phyloP scores from a whole-genome alignment of 2,329 filamentous ascomycete species.

The Cytospora schulzeri region DNA sequence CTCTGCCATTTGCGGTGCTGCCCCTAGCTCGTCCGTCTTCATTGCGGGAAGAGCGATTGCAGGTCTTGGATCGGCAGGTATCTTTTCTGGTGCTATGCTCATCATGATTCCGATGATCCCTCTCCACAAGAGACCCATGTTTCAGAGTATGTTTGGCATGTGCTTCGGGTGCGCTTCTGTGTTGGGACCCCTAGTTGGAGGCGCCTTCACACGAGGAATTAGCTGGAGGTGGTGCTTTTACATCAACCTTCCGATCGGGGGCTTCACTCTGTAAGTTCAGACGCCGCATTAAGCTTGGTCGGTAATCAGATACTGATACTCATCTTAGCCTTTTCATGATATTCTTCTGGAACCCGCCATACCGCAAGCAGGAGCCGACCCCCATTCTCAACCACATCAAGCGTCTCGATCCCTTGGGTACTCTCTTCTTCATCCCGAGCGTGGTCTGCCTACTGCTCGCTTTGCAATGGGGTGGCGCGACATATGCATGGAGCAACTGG shows the following conservation, averaged over 20 bases:
- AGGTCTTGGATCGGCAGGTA: conserved; percentile 58
- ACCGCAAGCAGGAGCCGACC: conserved; percentile 35
- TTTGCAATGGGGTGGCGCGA: conserved; percentile 63
- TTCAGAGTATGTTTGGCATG: conserved; percentile 57
- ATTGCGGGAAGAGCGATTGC: conserved; percentile 61
- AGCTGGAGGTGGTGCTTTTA: conserved; percentile 63
- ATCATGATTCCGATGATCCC: conserved; percentile 61
- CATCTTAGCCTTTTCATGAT: conserved; percentile 43
- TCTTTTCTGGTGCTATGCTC: conserved; percentile 59
- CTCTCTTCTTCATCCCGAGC: conserved; percentile 60
- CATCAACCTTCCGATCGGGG: conserved; percentile 60
- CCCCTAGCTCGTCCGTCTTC: conserved; percentile 55
- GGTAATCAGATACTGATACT: neutral
- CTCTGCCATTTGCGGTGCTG: conserved; percentile 56
- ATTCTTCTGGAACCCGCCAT: conserved; percentile 50
- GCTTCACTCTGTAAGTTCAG: conserved; percentile 42
- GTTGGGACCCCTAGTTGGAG: conserved; percentile 55
- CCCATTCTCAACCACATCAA: conserved; percentile 47
- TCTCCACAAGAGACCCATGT: conserved; percentile 61
- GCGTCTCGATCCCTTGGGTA: conserved; percentile 61
- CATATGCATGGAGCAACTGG: conserved; percentile 54
- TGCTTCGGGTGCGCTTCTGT: conserved; percentile 59
- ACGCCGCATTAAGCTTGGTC: no score
- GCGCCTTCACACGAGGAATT: conserved; percentile 51
- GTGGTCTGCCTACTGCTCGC: conserved; percentile 63